These are phyloP conservation scores for Fusarium pininemorale DNA, from an alignment of 2,329 filamentous ascomycete species.

Conservation along the genomic window DNA sequence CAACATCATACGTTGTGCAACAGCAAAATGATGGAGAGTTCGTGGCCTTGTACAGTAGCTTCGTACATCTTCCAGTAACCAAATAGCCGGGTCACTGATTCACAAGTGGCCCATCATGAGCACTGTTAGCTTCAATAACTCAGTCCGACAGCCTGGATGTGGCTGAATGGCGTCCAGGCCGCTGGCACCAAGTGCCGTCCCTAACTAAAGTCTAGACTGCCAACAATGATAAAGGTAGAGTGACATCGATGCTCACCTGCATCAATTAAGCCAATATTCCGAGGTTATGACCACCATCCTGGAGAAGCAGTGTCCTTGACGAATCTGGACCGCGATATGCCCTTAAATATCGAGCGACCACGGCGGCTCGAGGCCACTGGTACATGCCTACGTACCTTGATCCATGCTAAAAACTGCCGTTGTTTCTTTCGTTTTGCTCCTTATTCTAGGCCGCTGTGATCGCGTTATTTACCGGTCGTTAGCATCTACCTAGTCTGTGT, in stretches of 20 bases:
- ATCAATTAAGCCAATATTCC: slow-evolving; percentile 6
- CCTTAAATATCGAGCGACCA: background rate
- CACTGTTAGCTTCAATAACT: slow-evolving; percentile 10
- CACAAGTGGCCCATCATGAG: slow-evolving; percentile 1
- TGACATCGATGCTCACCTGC: background rate
- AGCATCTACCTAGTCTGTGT: slow-evolving; percentile 7
- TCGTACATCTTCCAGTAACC: background rate
- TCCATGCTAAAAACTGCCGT: background rate
- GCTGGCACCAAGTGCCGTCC: slow-evolving; percentile 20
- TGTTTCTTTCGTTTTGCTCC: slow-evolving; percentile 3
- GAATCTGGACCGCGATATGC: slow-evolving; percentile 4
- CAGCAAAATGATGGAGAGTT: background rate
- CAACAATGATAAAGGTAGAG: slow-evolving; percentile 11
- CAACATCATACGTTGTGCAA: background rate
- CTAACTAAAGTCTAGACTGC: background rate
- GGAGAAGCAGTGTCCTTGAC: background rate
- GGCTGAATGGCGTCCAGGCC: slow-evolving; percentile 21
- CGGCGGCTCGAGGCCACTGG: background rate
- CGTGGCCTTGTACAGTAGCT: background rate
- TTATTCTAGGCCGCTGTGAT: slow-evolving; percentile 36
- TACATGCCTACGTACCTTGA: background rate
- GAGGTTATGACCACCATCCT: background rate
- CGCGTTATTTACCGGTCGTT: slow-evolving; percentile 16
- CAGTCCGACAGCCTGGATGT: slow-evolving; percentile 28
- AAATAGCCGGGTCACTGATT: slow-evolving; percentile 7